Conservation (phyloP, 441 rosid species). For the Eruca vesicaria region DNA sequence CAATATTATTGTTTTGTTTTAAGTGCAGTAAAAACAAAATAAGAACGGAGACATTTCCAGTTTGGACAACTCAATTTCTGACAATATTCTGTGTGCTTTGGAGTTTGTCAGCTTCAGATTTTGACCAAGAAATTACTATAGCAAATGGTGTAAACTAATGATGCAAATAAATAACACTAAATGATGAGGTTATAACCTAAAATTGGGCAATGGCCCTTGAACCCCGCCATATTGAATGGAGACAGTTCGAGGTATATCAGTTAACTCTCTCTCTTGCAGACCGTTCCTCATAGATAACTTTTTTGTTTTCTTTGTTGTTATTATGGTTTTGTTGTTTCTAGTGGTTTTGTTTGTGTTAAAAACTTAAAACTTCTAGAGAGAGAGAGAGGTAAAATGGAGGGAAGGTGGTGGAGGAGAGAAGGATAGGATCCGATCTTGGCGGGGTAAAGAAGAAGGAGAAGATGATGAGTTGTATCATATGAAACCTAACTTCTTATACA, state of each 20-base stretch:
- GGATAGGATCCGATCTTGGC: conserved; percentile 23
- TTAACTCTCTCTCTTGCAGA: neutral
- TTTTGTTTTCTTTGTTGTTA: too few species aligned
- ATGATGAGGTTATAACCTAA: neutral
- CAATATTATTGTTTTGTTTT: conserved; percentile 1
- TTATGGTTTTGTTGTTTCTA: too few species aligned
- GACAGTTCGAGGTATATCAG: neutral
- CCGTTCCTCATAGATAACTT: neutral
- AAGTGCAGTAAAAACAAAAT: neutral
- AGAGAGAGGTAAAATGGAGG: too few species aligned
- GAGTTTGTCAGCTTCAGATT: conserved; percentile 29
- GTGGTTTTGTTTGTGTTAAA: too few species aligned
- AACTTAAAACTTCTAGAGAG: too few species aligned
- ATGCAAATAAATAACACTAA: neutral
- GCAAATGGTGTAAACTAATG: conserved; percentile 6
- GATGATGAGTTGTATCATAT: conserved; percentile 24
- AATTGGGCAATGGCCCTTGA: conserved; percentile 4
- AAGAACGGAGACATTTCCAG: conserved; percentile 18
- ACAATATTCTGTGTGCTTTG: conserved; percentile 28
- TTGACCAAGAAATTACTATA: conserved; percentile 24
- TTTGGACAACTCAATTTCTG: conserved; percentile 26
- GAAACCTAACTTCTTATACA: conserved; percentile 2
- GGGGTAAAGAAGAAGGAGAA: neutral
- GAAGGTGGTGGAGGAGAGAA: conserved; percentile 22
- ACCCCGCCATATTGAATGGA: neutral